phyloP scores from a whole-genome alignment of 441 rosid species.

The Melastoma candidum region DNA sequence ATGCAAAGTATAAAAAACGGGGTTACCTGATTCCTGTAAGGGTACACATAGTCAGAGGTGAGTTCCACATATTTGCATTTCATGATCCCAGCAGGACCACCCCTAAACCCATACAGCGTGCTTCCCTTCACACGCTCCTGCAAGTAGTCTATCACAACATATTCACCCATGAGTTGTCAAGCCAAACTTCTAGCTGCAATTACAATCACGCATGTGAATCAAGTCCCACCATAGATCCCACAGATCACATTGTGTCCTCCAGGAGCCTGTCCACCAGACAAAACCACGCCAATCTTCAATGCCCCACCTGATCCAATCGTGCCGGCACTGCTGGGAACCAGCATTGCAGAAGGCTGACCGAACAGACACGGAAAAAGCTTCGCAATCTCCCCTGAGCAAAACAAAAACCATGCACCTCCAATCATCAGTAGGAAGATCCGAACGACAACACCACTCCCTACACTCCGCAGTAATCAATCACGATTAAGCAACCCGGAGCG shows the following conservation, averaged over 20 bases:
- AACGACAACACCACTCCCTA: too few species aligned
- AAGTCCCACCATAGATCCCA: slow-evolving; percentile 58
- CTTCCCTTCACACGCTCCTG: slow-evolving; percentile 78
- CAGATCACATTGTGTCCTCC: slow-evolving; percentile 99
- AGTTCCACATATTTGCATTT: slow-evolving; percentile 83
- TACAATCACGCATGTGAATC: neutral
- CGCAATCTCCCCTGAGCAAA: slow-evolving; percentile 66
- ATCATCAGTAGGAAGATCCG: slow-evolving; percentile 4
- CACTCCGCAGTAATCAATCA: too few species aligned
- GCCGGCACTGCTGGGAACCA: slow-evolving; percentile 36
- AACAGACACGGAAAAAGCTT: slow-evolving; percentile 81
- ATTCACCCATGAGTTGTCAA: neutral
- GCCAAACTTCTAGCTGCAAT: neutral
- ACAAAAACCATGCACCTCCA: slow-evolving; percentile 4
- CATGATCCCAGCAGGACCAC: slow-evolving; percentile 99
- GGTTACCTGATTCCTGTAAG: slow-evolving; percentile 86
- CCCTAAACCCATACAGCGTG: slow-evolving; percentile 74
- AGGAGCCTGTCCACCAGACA: slow-evolving; percentile 99
- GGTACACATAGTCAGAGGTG: slow-evolving; percentile 57
- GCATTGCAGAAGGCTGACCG: slow-evolving; percentile 75
- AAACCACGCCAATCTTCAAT: slow-evolving; percentile 84
- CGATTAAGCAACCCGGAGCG: neutral
- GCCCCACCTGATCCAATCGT: slow-evolving; percentile 32
- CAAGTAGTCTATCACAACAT: slow-evolving; percentile 60
- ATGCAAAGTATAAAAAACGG: neutral